Conservation (phyloP, 1,284 basidiomycete genomes). For the Gymnopus androsaceus region DNA sequence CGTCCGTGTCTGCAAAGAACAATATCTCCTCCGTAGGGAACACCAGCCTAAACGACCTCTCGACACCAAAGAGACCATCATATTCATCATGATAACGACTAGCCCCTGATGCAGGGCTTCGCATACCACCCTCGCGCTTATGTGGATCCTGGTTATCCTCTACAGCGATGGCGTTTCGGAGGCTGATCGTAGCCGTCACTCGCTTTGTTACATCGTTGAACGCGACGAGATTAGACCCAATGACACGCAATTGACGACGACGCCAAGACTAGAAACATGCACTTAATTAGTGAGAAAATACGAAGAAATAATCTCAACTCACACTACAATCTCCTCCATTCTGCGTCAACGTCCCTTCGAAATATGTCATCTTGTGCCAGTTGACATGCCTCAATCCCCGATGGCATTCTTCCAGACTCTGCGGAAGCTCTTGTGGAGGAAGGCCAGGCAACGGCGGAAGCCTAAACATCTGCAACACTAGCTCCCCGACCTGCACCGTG, state of each 20-base stretch:
- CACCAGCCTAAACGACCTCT: slow-evolving; percentile 83
- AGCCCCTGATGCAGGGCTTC: slow-evolving; percentile 45
- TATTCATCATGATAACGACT: slow-evolving; percentile 58
- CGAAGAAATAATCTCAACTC: slow-evolving; percentile 33
- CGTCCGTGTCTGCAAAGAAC: slow-evolving; percentile 91
- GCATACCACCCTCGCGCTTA: slow-evolving; percentile 29
- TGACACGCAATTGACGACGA: slow-evolving; percentile 82
- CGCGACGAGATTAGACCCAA: slow-evolving; percentile 86
- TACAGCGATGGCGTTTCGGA: slow-evolving; percentile 80
- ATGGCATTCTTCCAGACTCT: slow-evolving; percentile 90
- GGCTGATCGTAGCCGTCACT: slow-evolving; percentile 87
- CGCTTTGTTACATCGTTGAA: slow-evolving; percentile 95
- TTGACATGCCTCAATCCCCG: slow-evolving; percentile 85
- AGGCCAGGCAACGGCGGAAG: slow-evolving; percentile 86
- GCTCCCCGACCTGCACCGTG: slow-evolving; percentile 72
- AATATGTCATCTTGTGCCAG: slow-evolving; percentile 92
- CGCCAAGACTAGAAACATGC: slow-evolving; percentile 71
- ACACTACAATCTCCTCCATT: slow-evolving; percentile 93
- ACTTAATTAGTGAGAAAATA: not conserved
- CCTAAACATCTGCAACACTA: slow-evolving; percentile 86
- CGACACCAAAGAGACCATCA: slow-evolving; percentile 74
- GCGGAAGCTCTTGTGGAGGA: slow-evolving; percentile 77
- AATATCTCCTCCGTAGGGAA: slow-evolving; percentile 85
- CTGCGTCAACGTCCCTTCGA: slow-evolving; percentile 93
- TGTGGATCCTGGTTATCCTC: slow-evolving; percentile 73